These are phyloP conservation scores for Pichia eremophila DNA, from an alignment of 805 yeast genomes.

Conservation along the genomic window DNA sequence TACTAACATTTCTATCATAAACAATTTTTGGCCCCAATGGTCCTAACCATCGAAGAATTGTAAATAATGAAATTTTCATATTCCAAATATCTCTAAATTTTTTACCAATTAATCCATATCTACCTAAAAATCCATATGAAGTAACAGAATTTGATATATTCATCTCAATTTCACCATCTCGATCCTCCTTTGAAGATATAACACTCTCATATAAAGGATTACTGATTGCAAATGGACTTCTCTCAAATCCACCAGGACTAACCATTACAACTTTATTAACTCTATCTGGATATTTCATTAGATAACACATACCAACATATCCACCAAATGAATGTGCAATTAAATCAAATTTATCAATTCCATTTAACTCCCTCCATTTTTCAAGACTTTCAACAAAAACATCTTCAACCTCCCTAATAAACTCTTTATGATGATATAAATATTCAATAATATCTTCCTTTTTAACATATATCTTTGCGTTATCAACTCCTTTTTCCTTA, in stretches of 20 bases:
- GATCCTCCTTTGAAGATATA: constrained; percentile 1
- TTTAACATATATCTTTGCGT: constrained; percentile 2
- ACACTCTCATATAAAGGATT: constrained; percentile 23
- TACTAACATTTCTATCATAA: constrained; percentile 20
- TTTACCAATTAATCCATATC: constrained; percentile 34
- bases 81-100: constrained; percentile 30
- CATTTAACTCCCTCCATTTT: constrained; percentile 45
- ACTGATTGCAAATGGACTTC: constrained; percentile 51
- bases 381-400: constrained; percentile 55
- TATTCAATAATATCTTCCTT: constrained; percentile 10
- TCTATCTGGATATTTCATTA: constrained; percentile 45
- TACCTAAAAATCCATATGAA: constrained; percentile 35
- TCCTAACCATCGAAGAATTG: constrained; percentile 37
- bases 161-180: constrained; percentile 4
- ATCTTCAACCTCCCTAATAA: constrained; percentile 38
- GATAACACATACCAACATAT: constrained; percentile 49
- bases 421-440: constrained; percentile 28
- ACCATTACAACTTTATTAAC: constrained; percentile 49
- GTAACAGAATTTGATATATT: constrained; percentile 35
- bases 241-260: constrained; percentile 75
- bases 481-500: background rate
- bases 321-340: constrained; percentile 81
- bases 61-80: constrained; percentile 36
- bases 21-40: constrained; percentile 27
- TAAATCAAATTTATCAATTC: constrained; percentile 46